A percentile compares a stretch with the other conserved stretches of the same genome.
Evolutionary conservation across 2,329 filamentous ascomycete species (phyloP).

Genomic region (Talaromyces sp.): DNA sequence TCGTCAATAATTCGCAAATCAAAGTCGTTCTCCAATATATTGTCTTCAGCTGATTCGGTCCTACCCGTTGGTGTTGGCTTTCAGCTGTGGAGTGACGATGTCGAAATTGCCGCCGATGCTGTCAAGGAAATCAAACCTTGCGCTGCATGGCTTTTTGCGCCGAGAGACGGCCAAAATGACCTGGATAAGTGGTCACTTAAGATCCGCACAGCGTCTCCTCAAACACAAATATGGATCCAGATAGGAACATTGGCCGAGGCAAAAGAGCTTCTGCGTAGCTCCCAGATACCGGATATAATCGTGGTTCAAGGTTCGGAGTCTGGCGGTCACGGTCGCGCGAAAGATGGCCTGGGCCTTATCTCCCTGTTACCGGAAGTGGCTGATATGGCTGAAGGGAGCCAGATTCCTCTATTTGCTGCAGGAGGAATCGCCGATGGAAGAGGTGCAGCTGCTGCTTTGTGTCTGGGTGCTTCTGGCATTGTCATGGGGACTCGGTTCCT

Average conservation of each 20-base stretch:
- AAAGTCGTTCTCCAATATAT: slow-evolving; percentile 13
- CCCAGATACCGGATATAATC: slow-evolving; percentile 48
- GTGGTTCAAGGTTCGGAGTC: slow-evolving; percentile 56
- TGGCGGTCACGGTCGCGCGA: slow-evolving; percentile 52
- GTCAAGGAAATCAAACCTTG: slow-evolving; percentile 37
- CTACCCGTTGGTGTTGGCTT: slow-evolving; percentile 44
- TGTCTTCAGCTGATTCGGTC: slow-evolving; percentile 12
- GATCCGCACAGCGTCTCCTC: slow-evolving; percentile 41
- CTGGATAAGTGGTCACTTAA: slow-evolving; percentile 44
- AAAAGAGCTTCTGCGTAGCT: slow-evolving; percentile 35
- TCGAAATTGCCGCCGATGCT: slow-evolving; percentile 28
- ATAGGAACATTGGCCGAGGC: slow-evolving; percentile 53
- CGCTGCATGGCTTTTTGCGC: slow-evolving; percentile 44
- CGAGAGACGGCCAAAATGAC: slow-evolving; percentile 30
- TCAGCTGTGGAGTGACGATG: slow-evolving; percentile 39
- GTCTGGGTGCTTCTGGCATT: slow-evolving; percentile 53
- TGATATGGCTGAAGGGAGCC: slow-evolving; percentile 46
- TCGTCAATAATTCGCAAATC: slow-evolving; percentile 24
- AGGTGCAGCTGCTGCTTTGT: slow-evolving; percentile 49
- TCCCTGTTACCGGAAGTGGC: slow-evolving; percentile 52
- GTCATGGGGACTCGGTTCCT: slow-evolving; percentile 65
- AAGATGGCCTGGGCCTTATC: slow-evolving; percentile 48
- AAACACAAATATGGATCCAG: slow-evolving; percentile 55
- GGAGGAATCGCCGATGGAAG: slow-evolving; percentile 54
- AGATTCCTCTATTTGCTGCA: slow-evolving; percentile 49